phyloP scores from a whole-genome alignment of 495 filamentous ascomycete genomes.

The Hypoxylon subgilvum region DNA sequence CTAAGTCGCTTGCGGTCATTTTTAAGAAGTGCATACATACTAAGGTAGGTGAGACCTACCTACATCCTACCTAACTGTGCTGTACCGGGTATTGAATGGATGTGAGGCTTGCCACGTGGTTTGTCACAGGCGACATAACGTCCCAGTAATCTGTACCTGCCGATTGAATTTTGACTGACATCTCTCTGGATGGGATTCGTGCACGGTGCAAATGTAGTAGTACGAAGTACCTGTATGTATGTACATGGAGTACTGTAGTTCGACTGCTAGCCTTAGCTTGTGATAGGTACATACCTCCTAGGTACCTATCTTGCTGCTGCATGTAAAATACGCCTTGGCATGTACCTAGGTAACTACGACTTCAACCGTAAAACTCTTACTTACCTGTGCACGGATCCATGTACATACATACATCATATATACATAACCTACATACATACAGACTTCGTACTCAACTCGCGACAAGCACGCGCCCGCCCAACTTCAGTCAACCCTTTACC shows the following conservation, averaged over 20 bases:
- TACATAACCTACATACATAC: too few relatives aligned
- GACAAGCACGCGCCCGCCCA: constrained; percentile 33
- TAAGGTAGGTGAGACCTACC: too few relatives aligned
- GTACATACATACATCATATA: too few relatives aligned
- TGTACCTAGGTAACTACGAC: not conserved
- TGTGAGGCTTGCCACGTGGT: constrained; percentile 15
- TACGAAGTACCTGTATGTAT: not conserved
- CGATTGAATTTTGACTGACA: constrained; percentile 7
- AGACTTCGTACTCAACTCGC: too few relatives aligned
- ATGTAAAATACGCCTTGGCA: too few relatives aligned
- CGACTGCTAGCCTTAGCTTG: too few relatives aligned
- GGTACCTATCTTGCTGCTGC: too few relatives aligned
- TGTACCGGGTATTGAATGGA: constrained; percentile 5
- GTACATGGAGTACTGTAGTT: too few relatives aligned
- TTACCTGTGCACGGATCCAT: too few relatives aligned
- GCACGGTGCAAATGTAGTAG: constrained; percentile 11
- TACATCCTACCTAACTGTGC: too few relatives aligned
- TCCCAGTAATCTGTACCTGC: constrained; percentile 26
- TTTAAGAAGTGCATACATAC: not conserved
- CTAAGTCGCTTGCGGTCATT: constrained; percentile 12
- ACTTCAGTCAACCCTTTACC: constrained; percentile 17
- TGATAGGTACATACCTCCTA: not conserved
- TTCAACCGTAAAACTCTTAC: too few relatives aligned
- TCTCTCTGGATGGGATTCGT: not conserved
- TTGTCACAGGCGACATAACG: not conserved